Conservation (phyloP, 2,329 filamentous ascomycete genomes). For the Diplodia sapinea region DNA sequence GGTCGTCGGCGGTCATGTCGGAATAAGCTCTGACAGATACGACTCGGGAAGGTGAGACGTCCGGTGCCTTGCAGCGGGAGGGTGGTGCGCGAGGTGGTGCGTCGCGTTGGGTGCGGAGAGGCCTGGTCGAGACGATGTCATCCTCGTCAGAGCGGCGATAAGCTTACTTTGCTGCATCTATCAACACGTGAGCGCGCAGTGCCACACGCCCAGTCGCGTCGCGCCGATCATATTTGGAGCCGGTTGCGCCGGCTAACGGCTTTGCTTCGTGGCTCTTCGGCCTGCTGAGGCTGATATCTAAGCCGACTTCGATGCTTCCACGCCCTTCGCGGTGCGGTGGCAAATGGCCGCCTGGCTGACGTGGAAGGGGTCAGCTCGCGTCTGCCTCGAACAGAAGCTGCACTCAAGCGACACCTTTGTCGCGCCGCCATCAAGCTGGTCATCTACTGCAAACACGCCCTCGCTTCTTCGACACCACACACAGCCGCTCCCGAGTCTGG, state of each 20-base stretch:
- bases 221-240: constrained; percentile 21
- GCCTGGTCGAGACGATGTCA: constrained; percentile 18
- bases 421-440: neutral
- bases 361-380: constrained; percentile 11
- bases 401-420: neutral
- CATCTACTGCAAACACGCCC: neutral
- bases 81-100: constrained; percentile 15
- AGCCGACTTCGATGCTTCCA: constrained; percentile 7
- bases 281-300: neutral
- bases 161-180: constrained; percentile 14
- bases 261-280: neutral
- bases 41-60: constrained; percentile 27
- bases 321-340: constrained; percentile 13
- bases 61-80: constrained; percentile 13
- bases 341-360: constrained; percentile 13
- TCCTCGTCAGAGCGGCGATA: constrained; percentile 19
- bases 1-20: constrained; percentile 77
- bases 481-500: neutral
- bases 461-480: neutral
- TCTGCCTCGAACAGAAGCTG: neutral
- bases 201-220: constrained; percentile 9
- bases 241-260: neutral
- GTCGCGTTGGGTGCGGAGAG: constrained; percentile 22
- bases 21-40: constrained; percentile 14
- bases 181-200: constrained; percentile 25